Base-by-base conservation (phyloP, 2,329 filamentous ascomycete species). In the Tricladium varicosporioides region DNA sequence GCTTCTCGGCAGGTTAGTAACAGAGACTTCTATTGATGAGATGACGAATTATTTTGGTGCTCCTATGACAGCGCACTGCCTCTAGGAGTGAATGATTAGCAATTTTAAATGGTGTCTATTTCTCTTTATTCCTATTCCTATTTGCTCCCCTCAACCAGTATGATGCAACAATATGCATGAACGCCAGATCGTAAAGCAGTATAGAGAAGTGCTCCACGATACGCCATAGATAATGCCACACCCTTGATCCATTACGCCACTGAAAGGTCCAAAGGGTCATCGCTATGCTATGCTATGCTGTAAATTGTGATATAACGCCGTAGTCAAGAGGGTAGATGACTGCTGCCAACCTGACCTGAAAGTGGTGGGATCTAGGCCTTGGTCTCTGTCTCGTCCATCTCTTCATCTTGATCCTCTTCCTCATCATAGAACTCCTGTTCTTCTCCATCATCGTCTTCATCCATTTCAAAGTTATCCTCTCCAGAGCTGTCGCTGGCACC, bases 401-500 rank as follows among this genome's bases (percentile, higher is more conserved):
- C 63, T 46, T 65, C 62, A 57, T 69, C 72, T 32, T 73, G 70
- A 14, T 76, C 73, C 43, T 80, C 78, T 16, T 78, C 76, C 47
- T 83, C 81, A 14, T 82, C 81, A 9, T 80, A 79, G 14, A 80
- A 80, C 5, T 82, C 83, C 18, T 85, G 80, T 1, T 78, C 77
- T 11, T 82, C 81, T 8, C 71, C 74, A 43, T 82, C 82, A 19
- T 80, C 78, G 43, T 80, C 82, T 47, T 87, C 84, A 32, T 82
- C 81, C 73, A 82, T 78, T 19, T 82, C 80, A 27, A 83, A 80
- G 45, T 83, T 27, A 27, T 27, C 81, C 10, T 86, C 86, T 32
- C 80, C 81, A 10, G 66, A 68, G 54, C 81, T 84, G 63, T 91
- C 88, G 66, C 87, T 90, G 14, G 87, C 87, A 9, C 86, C 88